Conservation (phyloP, 2,329 filamentous ascomycete genomes). For the Botryotinia narcissicola region DNA sequence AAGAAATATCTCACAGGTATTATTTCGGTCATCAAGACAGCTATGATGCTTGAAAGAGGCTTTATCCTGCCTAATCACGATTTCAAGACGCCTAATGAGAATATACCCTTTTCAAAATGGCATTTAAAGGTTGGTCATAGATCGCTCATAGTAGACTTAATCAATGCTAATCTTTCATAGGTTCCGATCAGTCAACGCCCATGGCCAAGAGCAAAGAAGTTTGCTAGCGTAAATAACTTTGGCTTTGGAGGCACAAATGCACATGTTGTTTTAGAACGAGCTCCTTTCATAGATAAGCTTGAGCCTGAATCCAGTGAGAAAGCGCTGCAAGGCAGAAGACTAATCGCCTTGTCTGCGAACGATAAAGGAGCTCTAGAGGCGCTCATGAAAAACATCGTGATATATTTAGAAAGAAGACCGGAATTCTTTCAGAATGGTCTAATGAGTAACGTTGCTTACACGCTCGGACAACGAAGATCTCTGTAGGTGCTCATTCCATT, state of each 20-base stretch:
- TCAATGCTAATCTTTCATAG: conserved; percentile 24
- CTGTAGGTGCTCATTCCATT: conserved; percentile 12
- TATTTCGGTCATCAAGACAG: conserved; percentile 45
- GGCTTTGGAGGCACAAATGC: conserved; percentile 29
- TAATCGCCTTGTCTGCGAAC: conserved; percentile 34
- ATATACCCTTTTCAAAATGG: conserved; percentile 41
- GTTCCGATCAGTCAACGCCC: conserved; percentile 36
- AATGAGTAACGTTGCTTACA: conserved; percentile 37
- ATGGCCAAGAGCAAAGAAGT: conserved; percentile 43
- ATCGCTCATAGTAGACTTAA: not conserved
- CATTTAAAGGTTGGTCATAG: conserved; percentile 38
- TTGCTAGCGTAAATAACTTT: conserved; percentile 42
- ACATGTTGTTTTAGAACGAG: conserved; percentile 28
- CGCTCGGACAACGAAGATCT: conserved; percentile 34
- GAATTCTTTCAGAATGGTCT: conserved; percentile 36
- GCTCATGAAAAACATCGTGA: conserved; percentile 35
- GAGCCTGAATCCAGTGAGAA: conserved; percentile 24
- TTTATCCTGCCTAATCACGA: conserved; percentile 28
- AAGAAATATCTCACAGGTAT: conserved; percentile 39
- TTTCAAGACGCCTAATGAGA: conserved; percentile 41
- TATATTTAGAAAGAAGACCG: conserved; percentile 35
- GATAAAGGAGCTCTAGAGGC: conserved; percentile 32
- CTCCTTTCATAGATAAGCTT: conserved; percentile 34
- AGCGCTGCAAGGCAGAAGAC: conserved; percentile 35
- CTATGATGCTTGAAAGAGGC: conserved; percentile 38